Evolutionary conservation across 495 filamentous ascomycete genomes (phyloP), one percentile per base, ranked within the genome.

Genomic region (Hypoxylon rickii): DNA sequence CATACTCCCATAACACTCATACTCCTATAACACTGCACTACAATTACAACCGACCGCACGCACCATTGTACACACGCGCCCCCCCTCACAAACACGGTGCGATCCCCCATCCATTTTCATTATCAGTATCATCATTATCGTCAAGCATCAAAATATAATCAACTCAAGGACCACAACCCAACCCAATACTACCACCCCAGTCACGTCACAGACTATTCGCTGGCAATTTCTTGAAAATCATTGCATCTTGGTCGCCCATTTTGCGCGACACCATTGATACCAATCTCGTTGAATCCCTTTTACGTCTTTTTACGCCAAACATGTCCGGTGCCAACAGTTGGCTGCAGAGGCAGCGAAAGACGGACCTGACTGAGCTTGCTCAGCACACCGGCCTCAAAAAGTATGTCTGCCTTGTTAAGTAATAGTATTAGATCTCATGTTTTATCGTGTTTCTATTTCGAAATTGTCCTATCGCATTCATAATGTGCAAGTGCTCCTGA

Each of bases 271-370:
- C 36, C 19, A 39, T 53, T 43, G 36, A 49, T 64, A 51, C 41
- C 50, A 39, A 43, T 50, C 10, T 29, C 24, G 10, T 4, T 29
- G 12, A 6, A 34, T 3, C 5, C 32, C 24, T 29, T 29, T 10
- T 3, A 34, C 5, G 32, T n/a, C n/a, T 13, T n/a, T 7, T 13
- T 3, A 34, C 32, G 3, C 12, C 5, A 34, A 7, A 34, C 68
- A 76, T 76, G 73, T 74, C 73, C 54, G 67, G 70, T 60, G 67
- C 61, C 29, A 77, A 78, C 60, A 83, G 85, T 61, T 97, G 87
- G 86, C 80, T 97, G 63, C 83, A 86, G 60, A 84, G 85, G 67
- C 87, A 95, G 79, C 86, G 87, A 73, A 97, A 97, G 76, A 76
- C 76, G 51, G 89, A 93, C 55, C 82, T 98, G 42, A 58, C 82